These are phyloP conservation scores for Penicillium sclerotiorum DNA, from an alignment of 2,329 filamentous ascomycete species.

Conservation along the genomic window DNA sequence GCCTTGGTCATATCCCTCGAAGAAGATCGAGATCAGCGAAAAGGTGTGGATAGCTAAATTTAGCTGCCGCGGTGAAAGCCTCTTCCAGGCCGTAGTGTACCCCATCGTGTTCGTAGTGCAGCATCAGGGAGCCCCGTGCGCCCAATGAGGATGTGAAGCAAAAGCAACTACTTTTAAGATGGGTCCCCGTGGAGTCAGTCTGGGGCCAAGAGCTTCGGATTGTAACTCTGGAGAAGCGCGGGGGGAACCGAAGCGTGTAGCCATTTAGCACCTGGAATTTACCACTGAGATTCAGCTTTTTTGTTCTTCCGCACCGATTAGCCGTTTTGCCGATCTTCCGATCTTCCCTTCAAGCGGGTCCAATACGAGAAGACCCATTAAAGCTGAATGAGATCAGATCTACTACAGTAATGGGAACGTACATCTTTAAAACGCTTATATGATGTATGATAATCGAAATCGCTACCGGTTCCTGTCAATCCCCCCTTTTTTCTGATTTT, in stretches of 20 bases:
- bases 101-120: conserved; percentile 33
- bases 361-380: too few relatives aligned
- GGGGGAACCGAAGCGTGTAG: conserved; percentile 21
- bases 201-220: conserved; percentile 2
- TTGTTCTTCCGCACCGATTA: conserved; percentile 10
- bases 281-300: background rate
- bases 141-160: background rate
- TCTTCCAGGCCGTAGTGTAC: conserved; percentile 47
- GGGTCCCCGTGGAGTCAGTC: conserved; percentile 2
- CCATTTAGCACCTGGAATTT: conserved; percentile 17
- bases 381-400: too few relatives aligned
- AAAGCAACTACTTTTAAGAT: conserved; percentile 16
- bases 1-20: conserved; percentile 57
- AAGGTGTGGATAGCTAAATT: conserved; percentile 42
- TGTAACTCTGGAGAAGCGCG: conserved; percentile 7
- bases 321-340: conserved; percentile 20
- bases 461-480: too few relatives aligned
- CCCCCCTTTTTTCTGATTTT: background rate
- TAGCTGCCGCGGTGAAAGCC: conserved; percentile 46
- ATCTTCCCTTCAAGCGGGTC: conserved; percentile 11
- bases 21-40: conserved; percentile 39
- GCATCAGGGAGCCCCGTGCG: background rate
- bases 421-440: too few relatives aligned
- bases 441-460: too few relatives aligned
- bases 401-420: too few relatives aligned